Conservation (phyloP, 805 yeast genomes). For the Pichia californica region DNA sequence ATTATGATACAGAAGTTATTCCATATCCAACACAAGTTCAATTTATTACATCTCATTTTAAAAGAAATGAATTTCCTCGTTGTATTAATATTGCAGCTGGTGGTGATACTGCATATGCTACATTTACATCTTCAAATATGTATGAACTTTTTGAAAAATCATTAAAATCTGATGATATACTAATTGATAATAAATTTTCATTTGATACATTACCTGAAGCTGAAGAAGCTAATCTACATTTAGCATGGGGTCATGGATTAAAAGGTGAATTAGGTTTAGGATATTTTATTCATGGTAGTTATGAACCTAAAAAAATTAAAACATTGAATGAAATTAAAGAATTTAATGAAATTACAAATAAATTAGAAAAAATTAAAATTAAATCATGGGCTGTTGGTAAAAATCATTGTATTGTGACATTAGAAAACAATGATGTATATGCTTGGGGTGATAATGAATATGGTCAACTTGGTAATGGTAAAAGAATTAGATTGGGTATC, state of each 20-base stretch:
- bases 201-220: conserved; percentile 17
- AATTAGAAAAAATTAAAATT: conserved; percentile 41
- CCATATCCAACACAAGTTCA: conserved; percentile 61
- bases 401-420: conserved; percentile 57
- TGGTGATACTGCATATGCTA: conserved; percentile 55
- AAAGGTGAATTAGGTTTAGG: conserved; percentile 84
- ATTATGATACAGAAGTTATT: conserved; percentile 57
- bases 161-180: conserved; percentile 12
- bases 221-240: conserved; percentile 30
- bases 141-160: conserved; percentile 31
- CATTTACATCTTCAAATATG: conserved; percentile 32
- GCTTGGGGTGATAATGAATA: conserved; percentile 80
- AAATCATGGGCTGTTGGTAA: conserved; percentile 53
- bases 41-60: conserved; percentile 33
- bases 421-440: conserved; percentile 58
- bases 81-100: conserved; percentile 60
- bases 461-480: conserved; percentile 86
- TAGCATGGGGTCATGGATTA: conserved; percentile 79
- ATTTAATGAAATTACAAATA: conserved; percentile 42
- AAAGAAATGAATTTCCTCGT: conserved; percentile 37
- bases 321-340: conserved; percentile 42
- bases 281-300: conserved; percentile 65
- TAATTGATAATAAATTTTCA: conserved; percentile 6
- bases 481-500: conserved; percentile 48
- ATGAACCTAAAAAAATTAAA: conserved; percentile 56